A percentile compares a stretch with the other conserved stretches of the same genome.
These are phyloP conservation scores for Boletus eberwhitei DNA, from an alignment of 768 basidiomycete genomes.

Conservation along the genomic window DNA sequence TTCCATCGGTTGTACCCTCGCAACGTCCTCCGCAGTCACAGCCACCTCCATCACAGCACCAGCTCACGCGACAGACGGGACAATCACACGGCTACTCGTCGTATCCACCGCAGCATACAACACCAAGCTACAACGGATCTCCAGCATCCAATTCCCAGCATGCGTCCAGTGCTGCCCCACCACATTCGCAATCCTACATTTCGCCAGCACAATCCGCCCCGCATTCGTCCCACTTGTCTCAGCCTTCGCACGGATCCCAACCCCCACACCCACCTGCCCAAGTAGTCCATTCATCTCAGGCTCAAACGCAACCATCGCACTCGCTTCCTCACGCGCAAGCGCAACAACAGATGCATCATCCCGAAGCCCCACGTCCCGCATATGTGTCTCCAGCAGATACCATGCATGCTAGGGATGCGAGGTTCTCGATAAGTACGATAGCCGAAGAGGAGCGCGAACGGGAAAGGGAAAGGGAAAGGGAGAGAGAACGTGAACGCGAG, in stretches of 20 bases:
- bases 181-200: slow-evolving; percentile 27
- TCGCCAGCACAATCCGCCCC: slow-evolving; percentile 3
- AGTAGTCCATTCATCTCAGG: slow-evolving; percentile 11
- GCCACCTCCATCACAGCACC: slow-evolving; percentile 15
- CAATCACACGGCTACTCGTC: slow-evolving; percentile 18
- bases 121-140: slow-evolving; percentile 14
- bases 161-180: slow-evolving; percentile 1
- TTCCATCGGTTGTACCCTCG: slow-evolving; percentile 15
- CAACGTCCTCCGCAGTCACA: slow-evolving; percentile 13
- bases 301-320: slow-evolving; percentile 27
- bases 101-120: slow-evolving; percentile 12
- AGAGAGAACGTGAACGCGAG: slow-evolving; percentile 20
- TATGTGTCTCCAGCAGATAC: slow-evolving; percentile 30
- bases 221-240: slow-evolving; percentile 14
- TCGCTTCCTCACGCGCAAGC: slow-evolving; percentile 24
- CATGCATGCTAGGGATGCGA: slow-evolving; percentile 25
- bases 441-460: slow-evolving; percentile 23
- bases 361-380: slow-evolving; percentile 21
- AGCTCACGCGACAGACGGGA: slow-evolving; percentile 17
- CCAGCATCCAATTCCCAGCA: slow-evolving; percentile 19
- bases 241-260: slow-evolving; percentile 14
- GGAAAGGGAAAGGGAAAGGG: slow-evolving; percentile 19
- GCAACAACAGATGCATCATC: slow-evolving; percentile 27
- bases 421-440: slow-evolving; percentile 7
- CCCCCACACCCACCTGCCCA: slow-evolving; percentile 17